These are phyloP conservation scores for Ceratocystis alfenasii DNA, from an alignment of 2,329 filamentous ascomycete species.

Conservation along the genomic window DNA sequence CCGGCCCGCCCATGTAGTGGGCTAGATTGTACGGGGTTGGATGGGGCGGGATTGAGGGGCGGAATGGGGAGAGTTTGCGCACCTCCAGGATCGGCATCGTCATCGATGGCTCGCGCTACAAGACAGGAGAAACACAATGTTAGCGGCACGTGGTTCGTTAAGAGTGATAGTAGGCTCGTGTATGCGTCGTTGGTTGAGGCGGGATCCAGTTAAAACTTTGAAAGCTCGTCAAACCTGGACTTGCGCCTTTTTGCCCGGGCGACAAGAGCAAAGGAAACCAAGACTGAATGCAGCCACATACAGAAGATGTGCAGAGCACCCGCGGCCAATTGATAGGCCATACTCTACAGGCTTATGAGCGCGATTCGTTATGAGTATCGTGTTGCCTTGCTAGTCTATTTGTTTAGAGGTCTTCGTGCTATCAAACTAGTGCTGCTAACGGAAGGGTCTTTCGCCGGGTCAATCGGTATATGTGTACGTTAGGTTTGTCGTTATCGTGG, in stretches of 20 bases:
- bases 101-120: slow-evolving; percentile 22
- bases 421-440: background rate
- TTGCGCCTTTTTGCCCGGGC: background rate
- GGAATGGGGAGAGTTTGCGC: slow-evolving; percentile 11
- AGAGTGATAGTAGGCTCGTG: no score
- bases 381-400: background rate
- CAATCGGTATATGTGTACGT: background rate
- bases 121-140: slow-evolving; percentile 12
- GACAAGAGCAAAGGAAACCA: background rate
- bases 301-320: slow-evolving; percentile 22
- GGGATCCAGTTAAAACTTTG: background rate
- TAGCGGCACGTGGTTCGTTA: slow-evolving; percentile 8
- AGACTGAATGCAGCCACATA: slow-evolving; percentile 15
- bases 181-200: background rate
- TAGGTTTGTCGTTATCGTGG: background rate
- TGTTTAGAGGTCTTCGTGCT: background rate
- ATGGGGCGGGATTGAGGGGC: slow-evolving; percentile 23
- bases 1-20: background rate
- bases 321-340: slow-evolving; percentile 22
- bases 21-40: background rate
- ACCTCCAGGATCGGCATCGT: slow-evolving; percentile 24
- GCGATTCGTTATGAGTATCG: background rate
- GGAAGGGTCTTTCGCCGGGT: background rate
- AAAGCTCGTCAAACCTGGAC: background rate
- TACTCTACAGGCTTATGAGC: background rate